A percentile compares a stretch with the other conserved stretches of the same genome.
Evolutionary conservation across 331 rosid genomes (phyloP).

Genomic region (Dryas integrifolia): DNA sequence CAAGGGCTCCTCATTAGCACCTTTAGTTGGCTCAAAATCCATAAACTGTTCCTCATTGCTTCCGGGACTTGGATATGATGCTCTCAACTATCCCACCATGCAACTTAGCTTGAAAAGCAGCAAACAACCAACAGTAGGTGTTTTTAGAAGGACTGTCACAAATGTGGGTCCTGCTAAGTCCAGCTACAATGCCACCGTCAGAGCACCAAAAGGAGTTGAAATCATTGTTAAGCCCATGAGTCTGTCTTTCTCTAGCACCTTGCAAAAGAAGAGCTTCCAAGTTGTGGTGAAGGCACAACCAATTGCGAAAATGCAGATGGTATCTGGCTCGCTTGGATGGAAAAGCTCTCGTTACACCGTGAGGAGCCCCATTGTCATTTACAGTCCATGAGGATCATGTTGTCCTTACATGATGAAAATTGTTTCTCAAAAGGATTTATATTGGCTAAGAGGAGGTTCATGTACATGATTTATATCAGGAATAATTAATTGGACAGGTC

Average conservation of each 20-base stretch:
- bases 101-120: slow-evolving; percentile 47
- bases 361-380: slow-evolving; percentile 71
- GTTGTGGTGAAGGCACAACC: slow-evolving; percentile 66
- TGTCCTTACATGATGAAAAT: too few relatives aligned
- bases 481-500: too few relatives aligned
- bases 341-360: slow-evolving; percentile 42
- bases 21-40: slow-evolving; percentile 42
- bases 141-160: slow-evolving; percentile 65
- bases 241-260: slow-evolving; percentile 40
- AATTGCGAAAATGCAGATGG: slow-evolving; percentile 34
- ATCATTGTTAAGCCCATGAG: slow-evolving; percentile 50
- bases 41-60: slow-evolving; percentile 60
- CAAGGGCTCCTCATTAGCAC: slow-evolving; percentile 41
- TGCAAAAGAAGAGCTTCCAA: slow-evolving; percentile 61
- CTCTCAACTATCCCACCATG: slow-evolving; percentile 74
- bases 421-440: too few relatives aligned
- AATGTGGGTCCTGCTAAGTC: slow-evolving; percentile 65
- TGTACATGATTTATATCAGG: too few relatives aligned
- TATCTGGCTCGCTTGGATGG: slow-evolving; percentile 74
- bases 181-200: slow-evolving; percentile 52
- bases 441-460: too few relatives aligned
- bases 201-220: slow-evolving; percentile 58
- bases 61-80: slow-evolving; percentile 68
- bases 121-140: slow-evolving; percentile 29
- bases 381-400: slow-evolving; percentile 29